These are phyloP conservation scores for Corylus heterophylla DNA, from an alignment of 306 rosid genomes.

Conservation along the genomic window DNA sequence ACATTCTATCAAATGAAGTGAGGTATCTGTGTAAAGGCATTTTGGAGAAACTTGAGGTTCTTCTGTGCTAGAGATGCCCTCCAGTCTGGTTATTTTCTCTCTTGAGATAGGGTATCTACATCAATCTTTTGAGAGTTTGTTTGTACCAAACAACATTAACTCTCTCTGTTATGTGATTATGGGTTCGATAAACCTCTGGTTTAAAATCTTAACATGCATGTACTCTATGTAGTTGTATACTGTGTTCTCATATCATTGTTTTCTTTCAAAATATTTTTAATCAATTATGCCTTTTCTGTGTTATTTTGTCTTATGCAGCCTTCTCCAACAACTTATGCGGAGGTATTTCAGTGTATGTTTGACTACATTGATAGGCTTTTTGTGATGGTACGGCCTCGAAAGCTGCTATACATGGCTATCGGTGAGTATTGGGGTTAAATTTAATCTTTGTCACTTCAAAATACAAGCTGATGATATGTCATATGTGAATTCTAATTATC, in stretches of 20 bases:
- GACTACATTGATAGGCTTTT: slow-evolving; percentile 92
- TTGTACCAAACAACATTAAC: neutral
- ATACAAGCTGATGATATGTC: neutral
- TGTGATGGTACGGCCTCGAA: slow-evolving; percentile 92
- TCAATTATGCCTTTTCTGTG: neutral
- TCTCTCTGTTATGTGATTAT: neutral
- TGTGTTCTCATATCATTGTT: neutral
- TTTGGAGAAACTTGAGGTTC: neutral
- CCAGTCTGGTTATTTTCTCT: neutral
- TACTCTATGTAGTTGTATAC: neutral
- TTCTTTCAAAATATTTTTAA: neutral
- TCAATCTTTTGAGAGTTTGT: neutral
- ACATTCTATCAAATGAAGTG: neutral
- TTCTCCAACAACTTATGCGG: slow-evolving; percentile 71
- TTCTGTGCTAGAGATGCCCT: neutral
- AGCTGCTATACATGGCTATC: slow-evolving; percentile 91
- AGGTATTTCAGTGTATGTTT: slow-evolving; percentile 93
- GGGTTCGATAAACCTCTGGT: neutral
- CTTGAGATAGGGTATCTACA: neutral
- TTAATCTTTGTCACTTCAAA: slow-evolving; percentile 8
- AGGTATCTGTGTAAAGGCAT: neutral
- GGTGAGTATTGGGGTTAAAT: slow-evolving; percentile 51
- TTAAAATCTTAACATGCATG: neutral
- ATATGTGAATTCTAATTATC: slow-evolving; percentile 23
- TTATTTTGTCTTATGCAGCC: slow-evolving; percentile 59